Evolutionary conservation across 2,329 filamentous ascomycete species (phyloP), one percentile per base, ranked within the genome.

Genomic region (Trichoderma pleuroti): DNA sequence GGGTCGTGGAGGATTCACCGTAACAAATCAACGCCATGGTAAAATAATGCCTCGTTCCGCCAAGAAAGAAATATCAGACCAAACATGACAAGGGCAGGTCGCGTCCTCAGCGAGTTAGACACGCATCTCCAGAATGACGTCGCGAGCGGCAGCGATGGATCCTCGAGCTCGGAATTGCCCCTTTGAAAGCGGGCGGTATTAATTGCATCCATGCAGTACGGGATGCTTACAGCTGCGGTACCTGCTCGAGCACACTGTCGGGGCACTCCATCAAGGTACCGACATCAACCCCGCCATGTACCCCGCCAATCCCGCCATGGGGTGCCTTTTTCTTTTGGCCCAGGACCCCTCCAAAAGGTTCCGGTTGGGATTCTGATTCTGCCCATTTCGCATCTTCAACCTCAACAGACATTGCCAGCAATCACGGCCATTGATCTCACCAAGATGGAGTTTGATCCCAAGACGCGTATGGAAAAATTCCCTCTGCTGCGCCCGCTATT

Each of bases 371-470:
- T 32, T 62, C 46, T 24, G 64, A 36, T n/a, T 57, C 30, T 42
- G 39, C 39, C 39, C 1, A 42, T 42, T 42, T n/a, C 24, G 42
- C 21, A 62, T 21, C 34, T 6, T 39, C 9, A 32, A 49, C 34
- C n/a, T 57, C 21, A 30, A 16, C 26, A 42, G 39, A 42, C 30
- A 32, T 56, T n/a, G 36, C 28, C 46, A 16, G 7, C 0, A 21
- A n/a, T 0, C 42, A n/a, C 59, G 36, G 34, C 36, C 68, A 70
- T 64, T 52, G 34, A 52, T 11, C 21, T 7, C 4, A 12, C 46
- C 72, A 77, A 73, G 12, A 94, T 94, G 92, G 91, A 93, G 79
- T 86, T 87, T 82, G 92, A 94, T 77, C 88, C 91, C 10, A 91
- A 92, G 81, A 92, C 86, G 61, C 86, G 92, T 94, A 82, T 8